A percentile compares a stretch with the other conserved stretches of the same genome.
These are phyloP conservation scores for Sporothrix pseudoabietina DNA, from an alignment of 2,329 filamentous ascomycete species.

Conservation along the genomic window DNA sequence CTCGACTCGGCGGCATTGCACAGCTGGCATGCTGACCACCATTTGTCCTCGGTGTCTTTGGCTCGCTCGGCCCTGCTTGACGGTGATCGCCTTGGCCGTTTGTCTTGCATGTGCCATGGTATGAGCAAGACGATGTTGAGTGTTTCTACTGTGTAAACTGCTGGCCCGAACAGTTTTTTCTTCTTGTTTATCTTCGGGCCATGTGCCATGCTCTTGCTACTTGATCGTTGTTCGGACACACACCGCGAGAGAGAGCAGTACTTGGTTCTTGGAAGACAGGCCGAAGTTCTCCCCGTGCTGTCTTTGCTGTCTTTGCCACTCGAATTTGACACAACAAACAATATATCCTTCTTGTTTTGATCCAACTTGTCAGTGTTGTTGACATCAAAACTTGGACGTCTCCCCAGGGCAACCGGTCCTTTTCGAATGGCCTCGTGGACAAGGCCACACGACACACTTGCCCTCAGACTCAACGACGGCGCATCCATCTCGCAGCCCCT, in stretches of 20 bases:
- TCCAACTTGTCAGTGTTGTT: neutral
- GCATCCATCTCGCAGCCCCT: neutral
- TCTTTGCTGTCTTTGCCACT: neutral
- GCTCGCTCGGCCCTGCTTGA: neutral
- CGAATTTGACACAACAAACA: too few relatives aligned
- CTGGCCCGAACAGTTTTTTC: neutral
- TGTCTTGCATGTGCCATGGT: neutral
- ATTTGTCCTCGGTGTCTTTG: neutral
- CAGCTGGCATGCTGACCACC: neutral
- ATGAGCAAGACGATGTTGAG: neutral
- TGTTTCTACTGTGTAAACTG: too few relatives aligned
- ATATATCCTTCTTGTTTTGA: neutral
- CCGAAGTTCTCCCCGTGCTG: neutral
- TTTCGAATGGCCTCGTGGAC: neutral
- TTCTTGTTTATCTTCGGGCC: neutral
- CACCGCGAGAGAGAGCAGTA: neutral
- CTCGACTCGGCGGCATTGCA: neutral
- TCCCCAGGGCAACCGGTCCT: neutral
- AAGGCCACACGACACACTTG: neutral
- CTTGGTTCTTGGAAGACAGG: neutral
- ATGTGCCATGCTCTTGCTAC: neutral
- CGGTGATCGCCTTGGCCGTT: neutral
- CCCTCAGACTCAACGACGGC: neutral
- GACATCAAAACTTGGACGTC: neutral
- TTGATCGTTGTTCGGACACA: neutral